These are phyloP conservation scores for Smithsoniella earleae DNA, from an alignment of 163 green algal species.

Conservation along the genomic window DNA sequence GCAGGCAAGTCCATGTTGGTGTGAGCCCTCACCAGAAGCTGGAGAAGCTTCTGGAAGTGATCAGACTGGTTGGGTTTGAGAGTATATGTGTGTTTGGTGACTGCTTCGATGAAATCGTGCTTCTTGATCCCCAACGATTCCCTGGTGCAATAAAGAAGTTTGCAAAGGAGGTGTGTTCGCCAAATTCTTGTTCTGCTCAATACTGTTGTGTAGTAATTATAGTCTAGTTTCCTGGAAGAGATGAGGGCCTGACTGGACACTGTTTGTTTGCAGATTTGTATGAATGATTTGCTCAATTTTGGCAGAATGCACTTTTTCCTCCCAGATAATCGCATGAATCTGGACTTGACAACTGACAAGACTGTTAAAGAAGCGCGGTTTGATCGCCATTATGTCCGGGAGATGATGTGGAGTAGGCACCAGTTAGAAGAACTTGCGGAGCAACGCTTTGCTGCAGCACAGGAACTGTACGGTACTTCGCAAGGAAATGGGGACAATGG, in stretches of 20 bases:
- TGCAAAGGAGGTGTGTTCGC: conserved; percentile 56
- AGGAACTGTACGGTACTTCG: conserved; percentile 32
- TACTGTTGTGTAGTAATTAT: too few relatives aligned
- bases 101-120: conserved; percentile 50
- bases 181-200: too few relatives aligned
- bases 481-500: neutral
- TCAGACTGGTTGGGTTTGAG: conserved; percentile 71
- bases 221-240: too few relatives aligned
- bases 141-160: conserved; percentile 78
- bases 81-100: conserved; percentile 77
- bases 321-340: conserved; percentile 69
- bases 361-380: conserved; percentile 80
- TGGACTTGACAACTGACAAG: conserved; percentile 82
- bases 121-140: conserved; percentile 75
- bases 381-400: conserved; percentile 80
- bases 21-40: conserved; percentile 80
- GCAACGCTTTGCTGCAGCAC: conserved; percentile 67
- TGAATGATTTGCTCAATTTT: conserved; percentile 88
- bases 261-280: conserved; percentile 39
- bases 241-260: too few relatives aligned
- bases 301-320: conserved; percentile 81
- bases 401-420: conserved; percentile 77
- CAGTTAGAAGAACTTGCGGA: conserved; percentile 86
- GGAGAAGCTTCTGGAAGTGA: conserved; percentile 62
- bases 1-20: conserved; percentile 57